Base-by-base conservation (phyloP, 169 alveolate species). In the Babesia ovata region DNA sequence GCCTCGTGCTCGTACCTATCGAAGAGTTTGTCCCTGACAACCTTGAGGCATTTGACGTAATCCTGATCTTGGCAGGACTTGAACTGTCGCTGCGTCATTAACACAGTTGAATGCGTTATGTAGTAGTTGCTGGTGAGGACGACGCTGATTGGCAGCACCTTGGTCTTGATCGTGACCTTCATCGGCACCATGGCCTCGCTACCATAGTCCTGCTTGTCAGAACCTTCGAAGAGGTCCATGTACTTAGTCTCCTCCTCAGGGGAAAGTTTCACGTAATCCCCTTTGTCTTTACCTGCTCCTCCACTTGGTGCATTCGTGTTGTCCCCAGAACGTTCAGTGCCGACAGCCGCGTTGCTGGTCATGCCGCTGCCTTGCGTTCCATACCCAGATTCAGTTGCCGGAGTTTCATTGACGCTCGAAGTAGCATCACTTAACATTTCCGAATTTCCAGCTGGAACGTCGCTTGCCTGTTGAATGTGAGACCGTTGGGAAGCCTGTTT, bases 1-100 rank as follows among this genome's bases (percentile, higher is more conserved):
- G n/a, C 79, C 9, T 24, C 69, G 62, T 71, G 75, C 74, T 81
- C 88, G 22, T 44, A 81, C 17, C 88, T 13, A 46, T 61, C 70
- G 58, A 72, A 58, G 52, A 81, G 54, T 29, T 69, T 61, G 24
- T 72, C 62, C 74, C 66, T 60, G 1, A 81, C 28, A 24, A 36
- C 85, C 36, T 21, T 29, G 0, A 73, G 54, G 39, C 88, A 81
- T 52, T 63, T 52, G 33, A 28, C 49, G 22, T 45, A 49, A 19
- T 59, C 63, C 48, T 72, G 48, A 17, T 71, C 74, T 46, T 60
- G 28, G 61, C 88, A 81, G 39, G 19, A 17, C 13, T 65, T 74
- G 61, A 72, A 48, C 26, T 42, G 26, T 14, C n/a, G 13, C 29
- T 45, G 66, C 21, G 69, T 67, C 14, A 81, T 49, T 10, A 73